Conservation (phyloP, 331 rosid species). For the Rosa hybrid region DNA sequence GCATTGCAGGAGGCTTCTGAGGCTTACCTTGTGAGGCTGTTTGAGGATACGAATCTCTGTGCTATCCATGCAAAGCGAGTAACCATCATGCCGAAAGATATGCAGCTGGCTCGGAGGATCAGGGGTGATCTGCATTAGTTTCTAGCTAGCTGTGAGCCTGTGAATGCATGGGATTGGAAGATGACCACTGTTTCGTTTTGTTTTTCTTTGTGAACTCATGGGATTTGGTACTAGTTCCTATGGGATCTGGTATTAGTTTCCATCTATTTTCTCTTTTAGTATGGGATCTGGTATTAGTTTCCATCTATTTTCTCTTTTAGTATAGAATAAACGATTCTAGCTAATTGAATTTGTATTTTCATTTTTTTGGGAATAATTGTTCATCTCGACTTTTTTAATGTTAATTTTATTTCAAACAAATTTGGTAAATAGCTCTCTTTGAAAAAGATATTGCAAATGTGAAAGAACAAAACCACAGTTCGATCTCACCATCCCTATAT, state of each 20-base stretch:
- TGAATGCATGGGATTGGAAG: background rate
- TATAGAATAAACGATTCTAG: background rate
- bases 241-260: no score
- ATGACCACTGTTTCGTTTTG: background rate
- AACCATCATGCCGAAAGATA: background rate
- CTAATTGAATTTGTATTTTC: no score
- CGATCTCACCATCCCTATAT: background rate
- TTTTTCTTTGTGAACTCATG: background rate
- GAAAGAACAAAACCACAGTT: background rate
- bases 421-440: no score
- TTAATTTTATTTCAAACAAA: no score
- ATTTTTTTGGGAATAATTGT: no score
- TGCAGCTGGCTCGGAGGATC: background rate
- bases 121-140: background rate
- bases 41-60: background rate
- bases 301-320: no score
- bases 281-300: no score
- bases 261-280: no score
- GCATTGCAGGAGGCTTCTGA: slow-evolving; percentile 2
- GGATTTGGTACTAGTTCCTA: background rate
- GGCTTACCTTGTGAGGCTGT: background rate
- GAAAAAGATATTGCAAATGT: no score
- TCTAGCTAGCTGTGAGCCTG: background rate
- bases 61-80: background rate
- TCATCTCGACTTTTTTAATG: no score